A percentile compares a stretch with the other conserved stretches of the same genome.
phyloP scores from a whole-genome alignment of 2,329 filamentous ascomycete genomes.

The Aspergillus ochraceus region DNA sequence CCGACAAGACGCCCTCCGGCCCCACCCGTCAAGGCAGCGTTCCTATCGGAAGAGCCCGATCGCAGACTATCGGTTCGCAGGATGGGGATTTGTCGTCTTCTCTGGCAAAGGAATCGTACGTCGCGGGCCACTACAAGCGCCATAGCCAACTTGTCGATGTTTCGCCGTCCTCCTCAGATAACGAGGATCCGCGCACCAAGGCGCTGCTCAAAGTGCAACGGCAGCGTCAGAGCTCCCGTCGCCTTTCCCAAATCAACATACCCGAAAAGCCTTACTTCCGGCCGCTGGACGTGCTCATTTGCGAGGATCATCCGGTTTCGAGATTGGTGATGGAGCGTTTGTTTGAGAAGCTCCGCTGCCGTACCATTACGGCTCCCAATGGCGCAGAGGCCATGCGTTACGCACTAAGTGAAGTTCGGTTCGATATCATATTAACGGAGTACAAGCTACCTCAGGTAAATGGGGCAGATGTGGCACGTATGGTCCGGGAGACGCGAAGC shows the following conservation, averaged over 20 bases:
- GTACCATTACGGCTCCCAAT: slow-evolving; percentile 87
- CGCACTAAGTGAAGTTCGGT: slow-evolving; percentile 95
- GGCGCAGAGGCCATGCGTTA: slow-evolving; percentile 91
- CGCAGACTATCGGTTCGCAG: slow-evolving; percentile 90
- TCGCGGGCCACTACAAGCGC: slow-evolving; percentile 76
- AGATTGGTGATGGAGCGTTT: slow-evolving; percentile 98
- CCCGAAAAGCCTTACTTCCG: slow-evolving; percentile 83
- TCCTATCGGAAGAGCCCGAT: slow-evolving; percentile 72
- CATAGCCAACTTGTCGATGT: slow-evolving; percentile 94
- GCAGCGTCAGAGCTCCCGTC: slow-evolving; percentile 89
- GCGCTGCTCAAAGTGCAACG: slow-evolving; percentile 88
- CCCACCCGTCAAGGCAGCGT: slow-evolving; percentile 62
- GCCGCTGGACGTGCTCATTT: slow-evolving; percentile 90
- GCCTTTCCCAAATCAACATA: slow-evolving; percentile 86
- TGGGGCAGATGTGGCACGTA: slow-evolving; percentile 90
- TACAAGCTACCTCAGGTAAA: slow-evolving; percentile 94
- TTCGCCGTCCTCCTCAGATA: slow-evolving; percentile 96
- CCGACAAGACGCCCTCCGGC: slow-evolving; percentile 62
- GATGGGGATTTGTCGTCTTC: slow-evolving; percentile 73
- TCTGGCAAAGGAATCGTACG: slow-evolving; percentile 62
- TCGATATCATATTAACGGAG: slow-evolving; percentile 98
- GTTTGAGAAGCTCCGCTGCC: slow-evolving; percentile 89
- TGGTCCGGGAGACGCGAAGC: slow-evolving; percentile 97
- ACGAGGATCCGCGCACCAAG: slow-evolving; percentile 89
- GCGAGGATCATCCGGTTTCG: slow-evolving; percentile 96